Evolutionary conservation across 108 stramenopile species (phyloP).

Genomic region (Cyclotella sp.): DNA sequence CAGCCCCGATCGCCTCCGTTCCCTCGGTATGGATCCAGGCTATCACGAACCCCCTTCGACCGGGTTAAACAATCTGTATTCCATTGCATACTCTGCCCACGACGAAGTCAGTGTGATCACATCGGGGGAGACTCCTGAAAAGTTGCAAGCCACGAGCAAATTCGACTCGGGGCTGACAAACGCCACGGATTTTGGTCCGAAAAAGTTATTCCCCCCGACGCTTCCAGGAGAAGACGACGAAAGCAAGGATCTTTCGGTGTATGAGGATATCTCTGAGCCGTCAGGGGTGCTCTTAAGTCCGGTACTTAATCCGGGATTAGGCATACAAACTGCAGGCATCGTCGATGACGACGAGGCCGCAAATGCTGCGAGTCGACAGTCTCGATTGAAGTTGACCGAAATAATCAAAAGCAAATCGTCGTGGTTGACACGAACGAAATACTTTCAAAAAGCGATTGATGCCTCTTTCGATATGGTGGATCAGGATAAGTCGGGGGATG

Average conservation of each 20-base stretch:
- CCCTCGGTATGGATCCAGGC: background rate
- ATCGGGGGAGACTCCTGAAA: background rate
- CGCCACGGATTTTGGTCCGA: background rate
- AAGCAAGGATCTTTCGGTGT: background rate
- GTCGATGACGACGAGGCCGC: background rate
- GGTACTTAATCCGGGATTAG: background rate
- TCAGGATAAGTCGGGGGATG: slow-evolving; percentile 64
- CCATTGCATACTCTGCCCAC: background rate
- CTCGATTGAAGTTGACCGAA: background rate
- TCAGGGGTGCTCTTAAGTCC: background rate
- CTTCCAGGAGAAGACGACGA: slow-evolving; percentile 25
- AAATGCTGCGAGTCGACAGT: background rate
- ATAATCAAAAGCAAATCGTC: slow-evolving; percentile 20
- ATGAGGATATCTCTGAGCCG: background rate
- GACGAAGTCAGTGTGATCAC: background rate
- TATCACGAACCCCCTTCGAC: background rate
- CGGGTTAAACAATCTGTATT: slow-evolving; percentile 4
- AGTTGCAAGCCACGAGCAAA: background rate
- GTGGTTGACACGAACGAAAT: slow-evolving; percentile 50
- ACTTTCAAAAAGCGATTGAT: slow-evolving; percentile 61
- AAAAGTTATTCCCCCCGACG: background rate
- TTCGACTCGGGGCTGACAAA: background rate
- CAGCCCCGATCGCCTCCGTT: slow-evolving; percentile 11
- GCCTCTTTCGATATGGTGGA: slow-evolving; percentile 72
- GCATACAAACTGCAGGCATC: background rate